Base-by-base conservation (phyloP, 2,329 filamentous ascomycete species). In the Aspergillaceae sp. region DNA sequence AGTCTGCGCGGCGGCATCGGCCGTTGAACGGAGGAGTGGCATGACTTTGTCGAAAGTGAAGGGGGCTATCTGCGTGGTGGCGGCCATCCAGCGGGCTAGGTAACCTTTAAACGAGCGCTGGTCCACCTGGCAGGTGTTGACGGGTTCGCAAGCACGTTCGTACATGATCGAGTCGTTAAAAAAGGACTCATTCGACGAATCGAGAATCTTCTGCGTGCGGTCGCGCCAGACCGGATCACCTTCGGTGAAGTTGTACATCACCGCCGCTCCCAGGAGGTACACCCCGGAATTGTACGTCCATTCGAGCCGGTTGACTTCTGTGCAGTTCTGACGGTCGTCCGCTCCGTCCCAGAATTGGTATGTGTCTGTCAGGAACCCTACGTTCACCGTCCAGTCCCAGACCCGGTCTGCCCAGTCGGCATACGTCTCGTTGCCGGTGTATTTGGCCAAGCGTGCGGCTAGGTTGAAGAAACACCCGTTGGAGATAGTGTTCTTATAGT, bases 71-170 rank as follows among this genome's bases (percentile, higher is more conserved):
- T 82, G 75, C 0, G 73, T 74, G 4, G 78, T 73, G 3, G 74
- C 69, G 9, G 76, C 78, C 66, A 74, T 71, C 74, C 79, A 85
- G 35, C 81, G 76, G 0, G 75, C 68, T 4, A 84, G 70, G 57
- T 82, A 84, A 7, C 79, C 79, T 63, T 84, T 85, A 72, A 84
- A 85, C 1, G 75, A 76, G 40, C 72, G 74, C 62, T 83, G 79
- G 51, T 84, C 80, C n/a, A 75, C 70, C 61, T 82, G 77, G 65
- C 81, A 84, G 9, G 64, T 72, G 51, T 68, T 60, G 48, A 70
- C 57, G 40, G 57, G 63, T 58, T 84, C 81, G 57, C 82, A 85
- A 7, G 77, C 73, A 34, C 70, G 68, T 59, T 84, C 81, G 53
- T 71, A 78, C 67, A 82, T 75, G 48, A 82, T 66, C 48, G 74